Percentiles rank a stretch among this genome's conserved stretches.
phyloP scores from a whole-genome alignment of 257 asterid genomes.

The Euphrasia confusa region DNA sequence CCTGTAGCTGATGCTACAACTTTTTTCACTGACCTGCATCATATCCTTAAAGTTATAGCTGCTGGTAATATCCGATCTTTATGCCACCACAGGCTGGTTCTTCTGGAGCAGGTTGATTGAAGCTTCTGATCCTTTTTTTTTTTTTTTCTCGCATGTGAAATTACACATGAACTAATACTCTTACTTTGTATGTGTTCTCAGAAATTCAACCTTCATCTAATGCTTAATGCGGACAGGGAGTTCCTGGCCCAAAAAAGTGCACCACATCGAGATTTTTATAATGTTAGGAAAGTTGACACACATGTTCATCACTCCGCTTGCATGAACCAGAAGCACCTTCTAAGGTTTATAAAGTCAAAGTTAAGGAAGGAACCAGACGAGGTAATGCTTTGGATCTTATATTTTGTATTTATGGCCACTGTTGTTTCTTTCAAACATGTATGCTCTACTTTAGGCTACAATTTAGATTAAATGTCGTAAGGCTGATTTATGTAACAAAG shows the following conservation, averaged over 20 bases:
- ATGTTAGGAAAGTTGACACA: constrained; percentile 95
- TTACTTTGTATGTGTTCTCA: constrained; percentile 29
- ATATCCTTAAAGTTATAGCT: constrained; percentile 91
- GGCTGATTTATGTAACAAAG: constrained; percentile 20
- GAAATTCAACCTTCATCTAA: constrained; percentile 98
- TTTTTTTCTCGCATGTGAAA: background rate
- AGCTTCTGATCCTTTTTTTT: constrained; percentile 11
- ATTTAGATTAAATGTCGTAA: background rate
- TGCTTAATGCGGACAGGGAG: constrained; percentile 98
- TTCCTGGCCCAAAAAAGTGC: constrained; percentile 99
- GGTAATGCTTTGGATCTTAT: constrained; percentile 39
- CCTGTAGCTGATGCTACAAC: constrained; percentile 92
- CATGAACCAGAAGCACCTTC: constrained; percentile 97
- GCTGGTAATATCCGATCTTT: constrained; percentile 87
- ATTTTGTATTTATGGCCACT: constrained; percentile 4
- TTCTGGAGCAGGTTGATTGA: constrained; percentile 74
- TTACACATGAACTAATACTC: constrained; percentile 13
- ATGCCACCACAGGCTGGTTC: constrained; percentile 92
- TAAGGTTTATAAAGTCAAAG: constrained; percentile 90
- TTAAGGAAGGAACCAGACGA: constrained; percentile 97
- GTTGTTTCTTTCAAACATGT: constrained; percentile 4
- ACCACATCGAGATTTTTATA: constrained; percentile 97
- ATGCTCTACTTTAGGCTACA: constrained; percentile 16
- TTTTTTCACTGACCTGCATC: constrained; percentile 92
- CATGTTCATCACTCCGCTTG: constrained; percentile 99